These are phyloP conservation scores for Cenchrus fungigraminus DNA, from an alignment of 176 grass and related monocot genomes.

Conservation along the genomic window DNA sequence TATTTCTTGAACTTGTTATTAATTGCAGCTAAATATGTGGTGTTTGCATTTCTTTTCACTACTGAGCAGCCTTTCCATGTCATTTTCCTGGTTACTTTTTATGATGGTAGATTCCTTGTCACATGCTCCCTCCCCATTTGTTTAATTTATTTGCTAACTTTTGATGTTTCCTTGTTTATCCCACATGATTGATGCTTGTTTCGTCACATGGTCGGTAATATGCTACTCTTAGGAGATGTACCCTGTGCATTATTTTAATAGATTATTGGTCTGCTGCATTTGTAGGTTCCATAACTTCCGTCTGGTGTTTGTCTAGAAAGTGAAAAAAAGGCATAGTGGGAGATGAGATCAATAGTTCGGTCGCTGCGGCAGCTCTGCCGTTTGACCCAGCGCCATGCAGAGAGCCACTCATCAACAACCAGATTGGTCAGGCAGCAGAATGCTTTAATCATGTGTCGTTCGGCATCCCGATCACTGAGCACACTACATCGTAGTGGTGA, in stretches of 20 bases:
- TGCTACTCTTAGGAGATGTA: not conserved
- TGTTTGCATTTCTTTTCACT: slow-evolving; percentile 5
- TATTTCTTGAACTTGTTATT: slow-evolving; percentile 11
- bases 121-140: slow-evolving; percentile 1
- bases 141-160: slow-evolving; percentile 39
- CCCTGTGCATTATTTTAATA: not conserved
- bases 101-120: slow-evolving; percentile 20
- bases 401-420: slow-evolving; percentile 26
- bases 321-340: slow-evolving; percentile 23
- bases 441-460: slow-evolving; percentile 36
- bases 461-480: slow-evolving; percentile 30
- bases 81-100: slow-evolving; percentile 32
- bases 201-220: slow-evolving; percentile 5
- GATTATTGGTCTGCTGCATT: slow-evolving; percentile 4
- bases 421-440: slow-evolving; percentile 48
- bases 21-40: not conserved
- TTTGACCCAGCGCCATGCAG: slow-evolving; percentile 30
- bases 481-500: slow-evolving; percentile 29
- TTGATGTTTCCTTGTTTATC: slow-evolving; percentile 24
- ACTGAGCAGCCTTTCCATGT: slow-evolving; percentile 6
- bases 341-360: slow-evolving; percentile 69
- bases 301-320: slow-evolving; percentile 24
- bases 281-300: slow-evolving; percentile 25
- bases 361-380: slow-evolving; percentile 55
- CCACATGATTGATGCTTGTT: slow-evolving; percentile 34